Conservation (phyloP, 306 rosid species). For the Pterocarpus santalinus region DNA sequence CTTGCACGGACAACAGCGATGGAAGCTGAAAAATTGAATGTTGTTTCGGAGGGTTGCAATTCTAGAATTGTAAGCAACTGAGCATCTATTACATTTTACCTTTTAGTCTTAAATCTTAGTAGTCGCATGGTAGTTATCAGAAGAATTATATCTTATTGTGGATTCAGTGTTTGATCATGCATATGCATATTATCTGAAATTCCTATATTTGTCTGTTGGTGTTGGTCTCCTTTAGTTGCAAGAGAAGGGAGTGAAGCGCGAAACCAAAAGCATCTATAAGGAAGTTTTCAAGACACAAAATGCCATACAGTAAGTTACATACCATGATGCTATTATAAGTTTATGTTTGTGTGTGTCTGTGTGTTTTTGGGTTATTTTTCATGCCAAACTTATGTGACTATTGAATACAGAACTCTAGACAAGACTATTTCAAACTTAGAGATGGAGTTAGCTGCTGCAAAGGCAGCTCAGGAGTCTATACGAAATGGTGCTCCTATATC, state of each 20-base stretch:
- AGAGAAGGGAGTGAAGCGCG: constrained; percentile 83
- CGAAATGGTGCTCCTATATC: constrained; percentile 76
- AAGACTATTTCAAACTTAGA: constrained; percentile 90
- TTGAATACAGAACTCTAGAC: constrained; percentile 72
- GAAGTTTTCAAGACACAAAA: constrained; percentile 75
- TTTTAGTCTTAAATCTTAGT: neutral
- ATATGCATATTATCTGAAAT: constrained; percentile 30
- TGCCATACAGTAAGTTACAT: constrained; percentile 74
- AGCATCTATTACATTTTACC: neutral
- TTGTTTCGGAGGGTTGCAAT: constrained; percentile 87
- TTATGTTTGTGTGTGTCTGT: neutral
- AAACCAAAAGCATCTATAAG: constrained; percentile 60
- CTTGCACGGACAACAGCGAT: constrained; percentile 64
- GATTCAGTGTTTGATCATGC: neutral
- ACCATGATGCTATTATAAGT: neutral
- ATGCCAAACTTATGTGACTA: constrained; percentile 7
- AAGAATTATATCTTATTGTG: neutral
- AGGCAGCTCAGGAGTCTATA: constrained; percentile 82
- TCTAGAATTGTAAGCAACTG: constrained; percentile 71
- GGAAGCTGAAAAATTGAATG: constrained; percentile 77
- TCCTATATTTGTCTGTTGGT: constrained; percentile 33
- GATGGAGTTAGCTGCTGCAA: constrained; percentile 93
- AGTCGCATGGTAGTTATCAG: neutral
- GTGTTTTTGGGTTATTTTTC: neutral
- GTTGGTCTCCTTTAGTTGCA: constrained; percentile 61